phyloP scores from a whole-genome alignment of 2,329 filamentous ascomycete genomes.

The Tolypocladium amazonense region DNA sequence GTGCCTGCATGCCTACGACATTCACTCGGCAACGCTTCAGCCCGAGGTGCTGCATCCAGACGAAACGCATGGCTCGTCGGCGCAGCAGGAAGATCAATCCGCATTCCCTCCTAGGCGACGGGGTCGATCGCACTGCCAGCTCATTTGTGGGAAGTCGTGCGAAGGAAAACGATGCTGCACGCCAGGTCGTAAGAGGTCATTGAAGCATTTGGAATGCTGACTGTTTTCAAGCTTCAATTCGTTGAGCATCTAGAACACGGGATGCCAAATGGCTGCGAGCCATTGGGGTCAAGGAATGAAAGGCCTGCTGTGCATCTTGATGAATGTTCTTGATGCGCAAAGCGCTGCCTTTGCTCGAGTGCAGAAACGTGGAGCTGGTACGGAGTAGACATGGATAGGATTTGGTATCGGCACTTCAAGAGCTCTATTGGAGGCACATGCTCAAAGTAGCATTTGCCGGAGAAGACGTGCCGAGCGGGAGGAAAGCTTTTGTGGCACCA shows the following conservation, averaged over 20 bases:
- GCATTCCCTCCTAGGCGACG: conserved; percentile 11
- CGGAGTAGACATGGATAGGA: neutral
- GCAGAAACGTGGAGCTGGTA: neutral
- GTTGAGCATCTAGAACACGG: neutral
- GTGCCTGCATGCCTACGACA: conserved; percentile 63
- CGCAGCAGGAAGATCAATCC: conserved; percentile 5
- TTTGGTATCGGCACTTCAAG: neutral
- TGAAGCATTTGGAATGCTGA: neutral
- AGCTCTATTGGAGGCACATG: neutral
- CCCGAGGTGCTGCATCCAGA: conserved; percentile 35
- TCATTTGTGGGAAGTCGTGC: conserved; percentile 40
- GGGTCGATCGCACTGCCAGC: conserved; percentile 30
- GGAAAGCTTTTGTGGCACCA: neutral
- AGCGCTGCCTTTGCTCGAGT: no score
- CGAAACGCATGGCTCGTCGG: conserved; percentile 2
- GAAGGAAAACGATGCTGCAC: conserved; percentile 40
- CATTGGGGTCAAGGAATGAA: neutral
- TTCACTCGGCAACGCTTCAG: conserved; percentile 62
- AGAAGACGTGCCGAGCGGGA: neutral
- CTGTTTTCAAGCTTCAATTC: neutral
- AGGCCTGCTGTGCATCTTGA: neutral
- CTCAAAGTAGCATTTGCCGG: neutral
- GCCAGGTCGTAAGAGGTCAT: neutral
- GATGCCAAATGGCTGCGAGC: neutral
- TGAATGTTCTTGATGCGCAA: neutral